Base-by-base conservation (phyloP, 495 filamentous ascomycete species). In the Amorphotheca resinae region DNA sequence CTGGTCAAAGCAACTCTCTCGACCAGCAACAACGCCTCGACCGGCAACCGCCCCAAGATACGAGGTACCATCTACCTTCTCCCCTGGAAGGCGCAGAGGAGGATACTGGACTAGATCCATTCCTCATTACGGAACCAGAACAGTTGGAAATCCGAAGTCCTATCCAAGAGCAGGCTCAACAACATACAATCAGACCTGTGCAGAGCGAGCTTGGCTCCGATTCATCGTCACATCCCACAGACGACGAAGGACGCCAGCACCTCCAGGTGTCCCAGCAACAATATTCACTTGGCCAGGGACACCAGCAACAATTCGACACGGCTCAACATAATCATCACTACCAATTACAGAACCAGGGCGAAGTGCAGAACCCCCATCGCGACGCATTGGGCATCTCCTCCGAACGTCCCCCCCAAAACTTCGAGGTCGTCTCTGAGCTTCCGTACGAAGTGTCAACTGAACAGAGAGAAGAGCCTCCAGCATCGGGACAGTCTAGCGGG, bases 391-490 rank as follows among this genome's bases (percentile, higher is more conserved):
- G 25, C 25, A 28, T 28, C 25, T 28, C 25, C 25, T 11, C 5
- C 25, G 25, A 28, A 5, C 25, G 5, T 11, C 11, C 5, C 25
- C 11, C 25, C 48, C 41, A 59, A 14, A 73, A 72, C 46, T 59
- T 68, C 12, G 67, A 73, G 51, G 61, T 70, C 36, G 44, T 75
- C 45, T 68, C 73, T 30, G 77, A 80, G 57, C 60, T 77, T 45
- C 82, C 78, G 54, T 72, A 70, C 60, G 77, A 81, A 40, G 74
- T 73, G 35, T 64, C 68, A 28, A 54, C 61, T 11, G 51, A 54
- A 3, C 51, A 41, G 33, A 28, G 42, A 38, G 49, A 65, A 59
- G 18, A 69, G 64, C 43, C 62, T 58, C 34, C 66, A 64, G 46
- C 66, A 60, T 30, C 59, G 48, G 48, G 45, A 18, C 38, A 41